phyloP scores from a whole-genome alignment of 306 rosid species.

The Acmispon strigosus region DNA sequence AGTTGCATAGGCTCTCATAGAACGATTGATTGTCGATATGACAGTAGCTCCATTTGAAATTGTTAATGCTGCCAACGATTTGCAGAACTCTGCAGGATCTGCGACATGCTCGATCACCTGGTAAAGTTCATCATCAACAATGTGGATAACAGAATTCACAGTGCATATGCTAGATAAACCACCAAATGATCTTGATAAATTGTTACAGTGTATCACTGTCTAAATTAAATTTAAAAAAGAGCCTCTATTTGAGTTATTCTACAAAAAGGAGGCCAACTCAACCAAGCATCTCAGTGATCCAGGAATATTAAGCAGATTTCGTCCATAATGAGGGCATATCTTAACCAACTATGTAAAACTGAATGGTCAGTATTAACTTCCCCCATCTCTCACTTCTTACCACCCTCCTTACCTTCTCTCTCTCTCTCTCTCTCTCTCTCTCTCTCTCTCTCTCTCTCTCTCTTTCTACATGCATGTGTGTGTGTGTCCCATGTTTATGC shows the following conservation, averaged over 20 bases:
- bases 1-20: conserved; percentile 83
- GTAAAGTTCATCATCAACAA: background rate
- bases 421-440: too few relatives aligned
- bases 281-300: background rate
- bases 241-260: background rate
- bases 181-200: background rate
- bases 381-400: too few relatives aligned
- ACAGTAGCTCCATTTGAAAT: conserved; percentile 69
- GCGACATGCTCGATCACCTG: conserved; percentile 96
- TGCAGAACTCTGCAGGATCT: conserved; percentile 87
- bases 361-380: too few relatives aligned
- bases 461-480: too few relatives aligned
- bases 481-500: background rate
- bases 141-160: background rate
- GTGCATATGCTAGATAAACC: background rate
- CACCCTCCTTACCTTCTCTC: too few relatives aligned
- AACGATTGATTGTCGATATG: conserved; percentile 78
- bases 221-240: background rate
- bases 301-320: background rate
- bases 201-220: background rate
- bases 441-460: too few relatives aligned
- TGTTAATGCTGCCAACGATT: conserved; percentile 72
- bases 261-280: background rate
- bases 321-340: background rate
- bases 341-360: too few relatives aligned